Base-by-base conservation (phyloP, 108 stramenopile genomes). In the Fragilaria radians region DNA sequence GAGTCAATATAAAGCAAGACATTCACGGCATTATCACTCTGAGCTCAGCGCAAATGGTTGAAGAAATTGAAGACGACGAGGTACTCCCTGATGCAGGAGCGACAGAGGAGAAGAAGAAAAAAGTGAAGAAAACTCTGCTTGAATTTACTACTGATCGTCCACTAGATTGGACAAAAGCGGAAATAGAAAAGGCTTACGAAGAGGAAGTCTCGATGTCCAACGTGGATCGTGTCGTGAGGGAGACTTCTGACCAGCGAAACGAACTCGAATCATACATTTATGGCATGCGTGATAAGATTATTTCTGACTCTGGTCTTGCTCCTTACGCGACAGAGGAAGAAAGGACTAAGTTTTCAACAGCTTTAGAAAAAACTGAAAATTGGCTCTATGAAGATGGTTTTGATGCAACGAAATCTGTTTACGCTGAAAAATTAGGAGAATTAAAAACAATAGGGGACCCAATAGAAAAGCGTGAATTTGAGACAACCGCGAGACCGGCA, bases 301-400 rank as follows among this genome's bases (percentile, higher is more conserved):
- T 74, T 48, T 94, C 91, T 9, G 78, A 80, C 18, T 86, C 88
- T 28, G 65, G 74, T 23, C 75, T 98, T 53, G 83, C 68, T 11
- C 48, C 68, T 14, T 99, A 81, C 70, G 79, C 72, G 53, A 89
- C 93, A 22, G 80, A 89, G n/a, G 80, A 68, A 52, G 97, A 95
- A 76, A 85, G 82, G 75, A 66, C 65, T 17, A 55, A 67, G 14
- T 93, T 98, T 63, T 58, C 63, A 21, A 60, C 65, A 23, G 57
- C 70, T 45, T 74, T 97, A 21, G 81, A 89, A 32, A 85, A 63
- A 1, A 78, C 76, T 31, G 99, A 99, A 62, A 95, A 96, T 66
- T 99, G 99, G 99, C 63, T 99, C 48, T 99, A 97, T 71, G 90
- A 92, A 67, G 97, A 96, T 70, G 99, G 99, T 55, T 98, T 94